phyloP scores from a whole-genome alignment of 306 rosid genomes.

The Myrica gale region DNA sequence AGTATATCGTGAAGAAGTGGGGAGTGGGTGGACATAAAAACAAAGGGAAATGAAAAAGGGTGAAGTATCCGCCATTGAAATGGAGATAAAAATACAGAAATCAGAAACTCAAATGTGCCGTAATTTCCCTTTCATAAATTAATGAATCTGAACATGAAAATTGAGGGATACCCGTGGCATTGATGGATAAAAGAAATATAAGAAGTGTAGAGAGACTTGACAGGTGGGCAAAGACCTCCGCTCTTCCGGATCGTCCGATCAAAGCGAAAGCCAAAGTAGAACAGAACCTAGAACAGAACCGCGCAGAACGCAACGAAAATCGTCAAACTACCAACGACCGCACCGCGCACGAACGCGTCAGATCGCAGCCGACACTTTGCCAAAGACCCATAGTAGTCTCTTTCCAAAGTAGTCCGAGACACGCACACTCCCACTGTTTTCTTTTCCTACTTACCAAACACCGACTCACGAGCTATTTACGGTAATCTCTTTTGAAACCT shows the following conservation, averaged over 20 bases:
- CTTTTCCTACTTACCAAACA: conserved; percentile 50
- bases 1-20: too few species aligned
- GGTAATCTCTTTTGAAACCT: conserved; percentile 9
- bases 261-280: conserved; percentile 43
- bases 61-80: too few species aligned
- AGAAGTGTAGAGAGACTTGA: not conserved
- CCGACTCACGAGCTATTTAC: not conserved
- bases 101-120: too few species aligned
- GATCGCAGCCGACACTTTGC: conserved; percentile 39
- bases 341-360: conserved; percentile 12
- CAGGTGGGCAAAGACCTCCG: conserved; percentile 15
- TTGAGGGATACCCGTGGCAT: too few species aligned
- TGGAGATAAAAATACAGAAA: too few species aligned
- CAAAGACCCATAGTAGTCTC: not conserved
- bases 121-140: too few species aligned
- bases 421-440: conserved; percentile 46
- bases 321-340: conserved; percentile 21
- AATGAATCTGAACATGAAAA: not conserved
- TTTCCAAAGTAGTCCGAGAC: not conserved
- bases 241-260: conserved; percentile 37
- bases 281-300: conserved; percentile 15
- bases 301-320: conserved; percentile 18
- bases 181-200: too few species aligned
- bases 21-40: too few species aligned
- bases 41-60: too few species aligned